Percentiles rank a stretch among this genome's conserved stretches.
phyloP scores from a whole-genome alignment of 495 filamentous ascomycete species.

The Hypoxylon perforatum region DNA sequence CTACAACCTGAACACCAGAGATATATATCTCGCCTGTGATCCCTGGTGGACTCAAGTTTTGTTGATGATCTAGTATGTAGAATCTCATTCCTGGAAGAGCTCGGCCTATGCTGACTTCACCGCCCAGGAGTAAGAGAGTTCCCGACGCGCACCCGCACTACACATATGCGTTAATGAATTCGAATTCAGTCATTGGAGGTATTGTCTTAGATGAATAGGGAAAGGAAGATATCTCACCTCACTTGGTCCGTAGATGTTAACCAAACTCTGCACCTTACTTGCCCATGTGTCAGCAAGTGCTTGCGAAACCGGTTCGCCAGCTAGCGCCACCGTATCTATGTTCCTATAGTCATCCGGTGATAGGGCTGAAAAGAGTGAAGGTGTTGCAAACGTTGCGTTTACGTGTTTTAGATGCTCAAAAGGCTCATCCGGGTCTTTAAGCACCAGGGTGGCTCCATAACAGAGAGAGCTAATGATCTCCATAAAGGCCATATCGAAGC shows the following conservation, averaged over 20 bases:
- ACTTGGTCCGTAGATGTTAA: conserved; percentile 49
- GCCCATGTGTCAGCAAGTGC: conserved; percentile 43
- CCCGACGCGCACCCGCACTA: conserved; percentile 7
- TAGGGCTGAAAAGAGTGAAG: conserved; percentile 32
- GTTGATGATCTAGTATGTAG: conserved; percentile 41
- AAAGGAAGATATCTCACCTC: conserved; percentile 39
- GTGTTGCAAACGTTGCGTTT: conserved; percentile 39
- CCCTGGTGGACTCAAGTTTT: conserved; percentile 26
- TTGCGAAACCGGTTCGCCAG: conserved; percentile 46
- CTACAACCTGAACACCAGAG: conserved; percentile 40
- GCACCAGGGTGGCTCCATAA: conserved; percentile 38
- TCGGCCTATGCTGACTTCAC: conserved; percentile 40
- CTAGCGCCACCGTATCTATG: conserved; percentile 41
- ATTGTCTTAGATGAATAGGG: conserved; percentile 6
- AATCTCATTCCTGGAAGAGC: conserved; percentile 36
- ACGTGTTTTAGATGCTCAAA: conserved; percentile 37
- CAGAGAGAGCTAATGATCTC: conserved; percentile 40
- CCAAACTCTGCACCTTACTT: conserved; percentile 24
- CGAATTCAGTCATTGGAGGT: not conserved
- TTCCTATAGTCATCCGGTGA: conserved; percentile 33
- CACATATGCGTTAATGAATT: not conserved
- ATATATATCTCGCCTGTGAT: conserved; percentile 45
- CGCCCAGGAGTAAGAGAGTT: conserved; percentile 17
- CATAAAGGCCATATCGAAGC: conserved; percentile 40
- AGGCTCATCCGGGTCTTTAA: conserved; percentile 29